These are phyloP conservation scores for Fusarium drepaniforme DNA, from an alignment of 2,329 filamentous ascomycete species.

Conservation along the genomic window DNA sequence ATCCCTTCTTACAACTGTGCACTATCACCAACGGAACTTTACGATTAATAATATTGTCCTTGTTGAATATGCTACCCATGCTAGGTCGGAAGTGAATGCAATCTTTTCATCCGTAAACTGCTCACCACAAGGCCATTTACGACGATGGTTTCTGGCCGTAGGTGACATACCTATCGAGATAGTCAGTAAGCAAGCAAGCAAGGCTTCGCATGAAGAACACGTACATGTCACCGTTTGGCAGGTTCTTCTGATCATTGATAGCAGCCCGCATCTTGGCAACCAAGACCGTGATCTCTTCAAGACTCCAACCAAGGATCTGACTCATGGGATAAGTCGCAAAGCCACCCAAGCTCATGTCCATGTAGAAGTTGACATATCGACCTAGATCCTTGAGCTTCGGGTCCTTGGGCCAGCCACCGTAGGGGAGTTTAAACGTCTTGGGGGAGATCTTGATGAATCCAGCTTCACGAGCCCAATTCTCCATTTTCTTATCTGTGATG, in stretches of 20 bases:
- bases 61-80: neutral
- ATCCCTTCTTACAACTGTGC: neutral
- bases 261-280: conserved; percentile 29
- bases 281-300: conserved; percentile 18
- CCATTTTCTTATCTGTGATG: conserved; percentile 18
- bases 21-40: neutral
- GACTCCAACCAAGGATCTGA: conserved; percentile 32
- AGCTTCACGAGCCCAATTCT: neutral
- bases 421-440: neutral
- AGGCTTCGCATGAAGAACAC: neutral
- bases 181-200: neutral
- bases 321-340: conserved; percentile 30
- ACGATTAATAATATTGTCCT: too few relatives aligned
- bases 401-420: neutral
- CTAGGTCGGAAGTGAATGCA: neutral
- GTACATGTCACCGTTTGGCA: conserved; percentile 6
- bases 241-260: conserved; percentile 6
- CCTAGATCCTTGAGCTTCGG: neutral
- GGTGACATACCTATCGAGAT: neutral
- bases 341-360: conserved; percentile 27
- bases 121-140: neutral
- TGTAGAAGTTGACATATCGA: conserved; percentile 22
- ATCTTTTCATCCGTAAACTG: neutral
- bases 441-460: neutral
- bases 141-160: neutral